Conservation (phyloP, 2,329 filamentous ascomycete species). For the Plenodomus tracheiphilus region DNA sequence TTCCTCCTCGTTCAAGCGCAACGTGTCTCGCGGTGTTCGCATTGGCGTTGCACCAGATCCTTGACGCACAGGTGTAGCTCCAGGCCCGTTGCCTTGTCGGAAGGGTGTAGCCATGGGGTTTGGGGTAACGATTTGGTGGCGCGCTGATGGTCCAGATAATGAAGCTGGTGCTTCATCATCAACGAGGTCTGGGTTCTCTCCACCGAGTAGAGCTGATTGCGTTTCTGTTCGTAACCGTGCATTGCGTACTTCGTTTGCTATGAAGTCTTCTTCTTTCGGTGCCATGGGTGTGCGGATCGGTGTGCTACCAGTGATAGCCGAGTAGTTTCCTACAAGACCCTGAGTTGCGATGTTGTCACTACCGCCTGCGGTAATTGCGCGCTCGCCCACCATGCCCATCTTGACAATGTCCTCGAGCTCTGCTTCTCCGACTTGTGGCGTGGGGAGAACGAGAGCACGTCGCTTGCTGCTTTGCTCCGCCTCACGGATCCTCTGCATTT, state of each 20-base stretch:
- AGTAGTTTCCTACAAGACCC: constrained; percentile 85
- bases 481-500: constrained; percentile 92
- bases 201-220: constrained; percentile 88
- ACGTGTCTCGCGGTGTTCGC: constrained; percentile 84
- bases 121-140: constrained; percentile 82
- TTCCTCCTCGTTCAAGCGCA: constrained; percentile 77
- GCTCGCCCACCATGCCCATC: constrained; percentile 93
- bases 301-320: constrained; percentile 75
- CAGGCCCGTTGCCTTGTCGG: constrained; percentile 64
- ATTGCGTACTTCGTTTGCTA: constrained; percentile 95
- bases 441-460: constrained; percentile 76
- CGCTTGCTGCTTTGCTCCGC: constrained; percentile 97
- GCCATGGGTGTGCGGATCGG: constrained; percentile 92
- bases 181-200: constrained; percentile 87
- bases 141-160: constrained; percentile 81
- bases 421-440: constrained; percentile 87
- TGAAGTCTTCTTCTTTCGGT: constrained; percentile 89
- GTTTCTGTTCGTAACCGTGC: constrained; percentile 91
- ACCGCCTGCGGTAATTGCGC: constrained; percentile 75
- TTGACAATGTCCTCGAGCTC: constrained; percentile 98
- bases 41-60: constrained; percentile 79
- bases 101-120: constrained; percentile 94
- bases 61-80: constrained; percentile 64
- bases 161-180: constrained; percentile 83
- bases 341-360: constrained; percentile 85